Percentiles rank a stretch among this genome's conserved stretches.
These are phyloP conservation scores for Porcisia deanei DNA, from an alignment of 208 protist genomes.

Conservation along the genomic window DNA sequence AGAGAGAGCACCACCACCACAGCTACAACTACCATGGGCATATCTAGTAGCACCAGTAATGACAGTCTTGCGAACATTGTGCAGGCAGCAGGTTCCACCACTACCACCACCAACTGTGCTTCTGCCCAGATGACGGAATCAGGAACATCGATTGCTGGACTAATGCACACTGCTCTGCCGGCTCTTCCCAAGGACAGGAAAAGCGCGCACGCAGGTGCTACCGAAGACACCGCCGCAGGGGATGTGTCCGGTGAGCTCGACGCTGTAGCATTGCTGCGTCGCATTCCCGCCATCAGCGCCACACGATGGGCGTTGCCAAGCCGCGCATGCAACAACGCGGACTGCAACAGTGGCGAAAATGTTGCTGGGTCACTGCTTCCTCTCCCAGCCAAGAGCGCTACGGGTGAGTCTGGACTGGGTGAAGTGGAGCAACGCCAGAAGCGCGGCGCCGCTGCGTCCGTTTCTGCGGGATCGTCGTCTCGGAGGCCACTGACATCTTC, in stretches of 20 bases:
- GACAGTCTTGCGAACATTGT: background rate
- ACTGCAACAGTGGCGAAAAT: background rate
- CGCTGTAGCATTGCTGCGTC: slow-evolving; percentile 49
- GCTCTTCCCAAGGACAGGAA: background rate
- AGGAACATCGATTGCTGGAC: background rate
- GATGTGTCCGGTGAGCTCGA: slow-evolving; percentile 17
- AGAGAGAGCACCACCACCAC: slow-evolving; percentile 7
- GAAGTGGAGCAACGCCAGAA: background rate
- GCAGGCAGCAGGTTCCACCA: background rate
- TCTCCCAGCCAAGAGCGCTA: background rate
- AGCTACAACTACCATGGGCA: background rate
- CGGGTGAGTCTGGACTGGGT: no score
- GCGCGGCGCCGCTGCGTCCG: background rate
- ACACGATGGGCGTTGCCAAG: slow-evolving; percentile 22
- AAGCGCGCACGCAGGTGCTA: background rate
- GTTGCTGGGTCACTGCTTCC: background rate
- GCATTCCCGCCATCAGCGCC: slow-evolving; percentile 31
- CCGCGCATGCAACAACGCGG: background rate
- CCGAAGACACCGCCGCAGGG: background rate
- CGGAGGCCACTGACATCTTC: background rate
- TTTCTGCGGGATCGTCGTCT: background rate
- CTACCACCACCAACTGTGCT: background rate
- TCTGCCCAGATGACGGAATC: background rate
- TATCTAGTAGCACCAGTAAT: slow-evolving; percentile 22
- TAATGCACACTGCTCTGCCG: background rate